Evolutionary conservation across 202 grass and related monocot species (phyloP).

Genomic region (Cymbopogon flexuosus): DNA sequence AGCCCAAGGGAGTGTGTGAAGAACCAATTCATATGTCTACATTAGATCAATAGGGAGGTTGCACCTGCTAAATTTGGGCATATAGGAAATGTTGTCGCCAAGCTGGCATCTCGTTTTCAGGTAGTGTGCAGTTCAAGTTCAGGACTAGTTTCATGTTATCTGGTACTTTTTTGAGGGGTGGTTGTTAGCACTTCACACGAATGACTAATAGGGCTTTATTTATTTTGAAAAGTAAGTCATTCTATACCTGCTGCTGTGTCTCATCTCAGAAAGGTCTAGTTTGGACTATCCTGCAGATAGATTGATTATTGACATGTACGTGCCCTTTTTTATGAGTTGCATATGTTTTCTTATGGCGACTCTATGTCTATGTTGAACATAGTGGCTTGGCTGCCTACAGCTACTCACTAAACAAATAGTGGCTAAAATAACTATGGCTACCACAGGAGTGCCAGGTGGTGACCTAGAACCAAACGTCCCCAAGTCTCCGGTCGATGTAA

Average conservation of each 20-base stretch:
- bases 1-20: not conserved
- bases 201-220: not conserved
- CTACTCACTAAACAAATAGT: no score
- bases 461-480: no score
- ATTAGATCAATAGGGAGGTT: not conserved
- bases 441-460: no score
- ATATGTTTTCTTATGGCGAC: no score
- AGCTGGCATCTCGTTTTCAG: not conserved
- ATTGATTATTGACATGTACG: not conserved
- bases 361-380: no score
- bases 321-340: not conserved
- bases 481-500: not conserved
- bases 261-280: not conserved
- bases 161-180: not conserved
- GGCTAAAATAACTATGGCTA: no score
- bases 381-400: no score
- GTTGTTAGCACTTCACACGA: constrained; percentile 1
- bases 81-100: not conserved
- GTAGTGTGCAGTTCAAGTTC: constrained; percentile 5
- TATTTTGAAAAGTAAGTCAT: not conserved
- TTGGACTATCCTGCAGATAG: not conserved
- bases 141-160: not conserved
- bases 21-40: not conserved
- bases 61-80: constrained; percentile 8
- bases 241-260: not conserved